A percentile compares a stretch with the other conserved stretches of the same genome.
Conservation (phyloP, 768 basidiomycete species). For the Chalciporus pseudorubinellus region DNA sequence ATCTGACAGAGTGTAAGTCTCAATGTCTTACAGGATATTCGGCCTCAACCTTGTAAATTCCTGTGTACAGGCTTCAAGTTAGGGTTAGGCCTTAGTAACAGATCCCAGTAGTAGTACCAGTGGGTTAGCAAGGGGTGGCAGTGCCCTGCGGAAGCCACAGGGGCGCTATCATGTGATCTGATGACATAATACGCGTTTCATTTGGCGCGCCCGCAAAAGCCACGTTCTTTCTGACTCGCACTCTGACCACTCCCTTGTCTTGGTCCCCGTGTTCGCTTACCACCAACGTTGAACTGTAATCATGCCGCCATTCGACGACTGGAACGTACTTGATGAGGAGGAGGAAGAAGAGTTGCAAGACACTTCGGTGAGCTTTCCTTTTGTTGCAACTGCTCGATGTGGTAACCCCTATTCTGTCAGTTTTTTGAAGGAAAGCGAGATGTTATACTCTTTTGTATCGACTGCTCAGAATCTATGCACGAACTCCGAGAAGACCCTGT, state of each 20-base stretch:
- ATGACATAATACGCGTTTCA: slow-evolving; percentile 28
- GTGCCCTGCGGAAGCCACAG: neutral
- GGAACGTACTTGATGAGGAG: slow-evolving; percentile 77
- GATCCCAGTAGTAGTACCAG: too few species aligned
- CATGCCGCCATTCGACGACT: slow-evolving; percentile 76
- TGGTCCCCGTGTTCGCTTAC: neutral
- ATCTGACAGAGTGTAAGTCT: neutral
- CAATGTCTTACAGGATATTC: neutral
- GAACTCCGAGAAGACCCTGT: slow-evolving; percentile 60
- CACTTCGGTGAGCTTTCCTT: slow-evolving; percentile 44
- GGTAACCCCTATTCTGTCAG: slow-evolving; percentile 36
- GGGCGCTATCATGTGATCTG: slow-evolving; percentile 16
- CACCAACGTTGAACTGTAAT: neutral
- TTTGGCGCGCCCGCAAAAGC: neutral
- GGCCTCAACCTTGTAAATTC: neutral
- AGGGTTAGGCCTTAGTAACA: too few species aligned
- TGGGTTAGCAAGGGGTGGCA: neutral
- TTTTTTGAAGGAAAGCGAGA: slow-evolving; percentile 74
- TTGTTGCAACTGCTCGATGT: neutral
- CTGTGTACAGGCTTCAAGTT: too few species aligned
- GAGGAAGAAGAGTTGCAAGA: slow-evolving; percentile 84
- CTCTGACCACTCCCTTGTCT: neutral
- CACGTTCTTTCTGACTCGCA: slow-evolving; percentile 5
- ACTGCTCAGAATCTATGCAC: slow-evolving; percentile 91
- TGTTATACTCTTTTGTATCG: slow-evolving; percentile 93